Conservation (phyloP, 495 filamentous ascomycete species). For the Apodospora peruviana region DNA sequence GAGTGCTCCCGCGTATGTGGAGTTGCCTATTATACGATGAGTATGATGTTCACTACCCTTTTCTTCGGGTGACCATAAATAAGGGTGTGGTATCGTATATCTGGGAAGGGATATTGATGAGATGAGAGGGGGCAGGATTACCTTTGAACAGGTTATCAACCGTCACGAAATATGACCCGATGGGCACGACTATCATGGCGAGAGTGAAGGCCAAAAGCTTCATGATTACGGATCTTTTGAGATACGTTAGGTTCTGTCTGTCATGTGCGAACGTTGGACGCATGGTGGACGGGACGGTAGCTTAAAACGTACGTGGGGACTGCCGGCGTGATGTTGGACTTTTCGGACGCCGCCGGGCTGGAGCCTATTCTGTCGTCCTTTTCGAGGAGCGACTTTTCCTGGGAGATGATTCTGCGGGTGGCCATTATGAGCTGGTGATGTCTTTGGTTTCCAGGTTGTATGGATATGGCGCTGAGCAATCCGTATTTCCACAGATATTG, state of each 20-base stretch:
- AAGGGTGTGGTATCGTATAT: not conserved
- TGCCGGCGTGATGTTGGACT: slow-evolving; percentile 54
- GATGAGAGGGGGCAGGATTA: slow-evolving; percentile 38
- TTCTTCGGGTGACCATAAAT: not conserved
- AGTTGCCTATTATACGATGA: slow-evolving; percentile 55
- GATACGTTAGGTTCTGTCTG: slow-evolving; percentile 12
- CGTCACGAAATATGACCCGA: slow-evolving; percentile 81
- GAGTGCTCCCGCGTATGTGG: slow-evolving; percentile 75
- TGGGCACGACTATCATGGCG: slow-evolving; percentile 81
- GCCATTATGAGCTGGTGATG: slow-evolving; percentile 42
- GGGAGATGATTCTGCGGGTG: slow-evolving; percentile 49
- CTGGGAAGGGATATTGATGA: not conserved
- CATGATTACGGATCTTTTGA: slow-evolving; percentile 69
- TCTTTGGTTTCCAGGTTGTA: not conserved
- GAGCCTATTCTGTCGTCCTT: slow-evolving; percentile 44
- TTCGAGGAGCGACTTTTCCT: slow-evolving; percentile 48
- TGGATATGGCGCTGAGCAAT: too few relatives aligned
- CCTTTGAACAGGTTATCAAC: slow-evolving; percentile 72
- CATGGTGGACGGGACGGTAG: too few relatives aligned
- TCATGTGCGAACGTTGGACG: too few relatives aligned
- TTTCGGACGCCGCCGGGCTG: slow-evolving; percentile 29
- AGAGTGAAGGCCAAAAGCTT: slow-evolving; percentile 87
- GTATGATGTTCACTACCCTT: not conserved
- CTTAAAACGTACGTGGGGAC: slow-evolving; percentile 71
- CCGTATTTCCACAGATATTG: too few relatives aligned